These are phyloP conservation scores for Scutellaria galericulata DNA, from an alignment of 257 asterid genomes.

Conservation along the genomic window DNA sequence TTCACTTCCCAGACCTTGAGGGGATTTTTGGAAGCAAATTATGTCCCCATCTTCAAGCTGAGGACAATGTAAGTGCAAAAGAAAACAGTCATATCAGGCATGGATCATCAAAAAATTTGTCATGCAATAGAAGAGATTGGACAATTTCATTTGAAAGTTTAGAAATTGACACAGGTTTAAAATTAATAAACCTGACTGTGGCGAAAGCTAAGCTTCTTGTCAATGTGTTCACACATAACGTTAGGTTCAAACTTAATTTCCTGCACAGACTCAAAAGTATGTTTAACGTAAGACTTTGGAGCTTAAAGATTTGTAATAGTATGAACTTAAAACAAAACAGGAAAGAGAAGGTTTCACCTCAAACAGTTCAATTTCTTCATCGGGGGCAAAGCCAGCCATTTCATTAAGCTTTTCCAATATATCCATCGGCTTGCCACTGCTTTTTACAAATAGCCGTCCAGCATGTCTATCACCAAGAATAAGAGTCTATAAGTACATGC, in stretches of 20 bases:
- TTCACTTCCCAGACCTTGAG: slow-evolving; percentile 51
- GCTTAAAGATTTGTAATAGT: slow-evolving; percentile 19
- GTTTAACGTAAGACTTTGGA: slow-evolving; percentile 10
- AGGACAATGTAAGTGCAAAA: slow-evolving; percentile 30
- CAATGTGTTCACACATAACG: slow-evolving; percentile 79
- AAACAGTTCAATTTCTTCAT: slow-evolving; percentile 76
- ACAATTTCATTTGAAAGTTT: slow-evolving; percentile 9
- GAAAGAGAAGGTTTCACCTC: slow-evolving; percentile 54
- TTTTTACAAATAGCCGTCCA: slow-evolving; percentile 76
- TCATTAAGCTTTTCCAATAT: slow-evolving; percentile 64
- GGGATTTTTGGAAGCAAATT: slow-evolving; percentile 70
- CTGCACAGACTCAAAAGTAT: slow-evolving; percentile 43
- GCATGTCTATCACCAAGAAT: slow-evolving; percentile 51
- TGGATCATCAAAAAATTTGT: background rate
- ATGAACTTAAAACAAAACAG: slow-evolving; percentile 12
- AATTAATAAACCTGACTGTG: slow-evolving; percentile 55
- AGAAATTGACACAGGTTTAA: background rate
- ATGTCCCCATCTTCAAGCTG: slow-evolving; percentile 91
- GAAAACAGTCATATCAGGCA: slow-evolving; percentile 14
- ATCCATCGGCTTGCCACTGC: slow-evolving; percentile 65
- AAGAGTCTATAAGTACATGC: slow-evolving; percentile 21
- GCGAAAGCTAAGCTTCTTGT: slow-evolving; percentile 61
- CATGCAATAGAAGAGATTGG: slow-evolving; percentile 14
- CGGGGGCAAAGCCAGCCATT: slow-evolving; percentile 73
- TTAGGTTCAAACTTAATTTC: slow-evolving; percentile 81